Evolutionary conservation across 495 filamentous ascomycete species (phyloP).

Genomic region (Trypethelium eluteriae): DNA sequence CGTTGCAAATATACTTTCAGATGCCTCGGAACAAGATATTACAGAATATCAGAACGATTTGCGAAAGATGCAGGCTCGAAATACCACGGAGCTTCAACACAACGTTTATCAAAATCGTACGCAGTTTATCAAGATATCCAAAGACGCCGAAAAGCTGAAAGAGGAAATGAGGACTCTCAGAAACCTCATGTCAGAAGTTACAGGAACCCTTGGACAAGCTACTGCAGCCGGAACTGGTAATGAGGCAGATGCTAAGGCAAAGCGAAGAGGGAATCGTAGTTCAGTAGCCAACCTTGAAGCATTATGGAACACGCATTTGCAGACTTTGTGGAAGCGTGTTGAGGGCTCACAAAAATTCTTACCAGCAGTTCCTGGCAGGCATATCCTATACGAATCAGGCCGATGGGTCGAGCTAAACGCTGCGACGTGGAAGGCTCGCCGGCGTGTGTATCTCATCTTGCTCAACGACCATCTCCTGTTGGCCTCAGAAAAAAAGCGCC

Average conservation of each 20-base stretch:
- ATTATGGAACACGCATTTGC: conserved; percentile 86
- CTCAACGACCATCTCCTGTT: conserved; percentile 92
- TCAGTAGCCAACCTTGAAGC: conserved; percentile 93
- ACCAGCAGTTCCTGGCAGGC: conserved; percentile 80
- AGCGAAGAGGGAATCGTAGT: conserved; percentile 62
- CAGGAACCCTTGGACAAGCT: conserved; percentile 61
- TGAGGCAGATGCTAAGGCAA: conserved; percentile 36
- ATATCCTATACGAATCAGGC: conserved; percentile 81
- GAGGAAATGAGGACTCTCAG: conserved; percentile 87
- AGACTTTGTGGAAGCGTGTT: conserved; percentile 83
- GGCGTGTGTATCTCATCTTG: conserved; percentile 79
- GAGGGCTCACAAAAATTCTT: conserved; percentile 96
- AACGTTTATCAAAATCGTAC: conserved; percentile 97
- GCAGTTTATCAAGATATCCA: conserved; percentile 98
- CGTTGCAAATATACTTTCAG: conserved; percentile 69
- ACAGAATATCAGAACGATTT: conserved; percentile 69
- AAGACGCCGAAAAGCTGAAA: conserved; percentile 96
- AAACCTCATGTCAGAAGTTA: conserved; percentile 81
- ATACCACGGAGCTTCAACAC: conserved; percentile 82
- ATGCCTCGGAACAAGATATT: conserved; percentile 92
- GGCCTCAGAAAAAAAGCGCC: conserved; percentile 83
- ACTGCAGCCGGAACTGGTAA: conserved; percentile 39
- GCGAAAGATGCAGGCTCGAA: conserved; percentile 69
- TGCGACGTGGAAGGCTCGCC: conserved; percentile 84
- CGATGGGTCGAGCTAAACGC: conserved; percentile 95